phyloP scores from a whole-genome alignment of 2,329 filamentous ascomycete genomes.

The Delphinella strobiligena region DNA sequence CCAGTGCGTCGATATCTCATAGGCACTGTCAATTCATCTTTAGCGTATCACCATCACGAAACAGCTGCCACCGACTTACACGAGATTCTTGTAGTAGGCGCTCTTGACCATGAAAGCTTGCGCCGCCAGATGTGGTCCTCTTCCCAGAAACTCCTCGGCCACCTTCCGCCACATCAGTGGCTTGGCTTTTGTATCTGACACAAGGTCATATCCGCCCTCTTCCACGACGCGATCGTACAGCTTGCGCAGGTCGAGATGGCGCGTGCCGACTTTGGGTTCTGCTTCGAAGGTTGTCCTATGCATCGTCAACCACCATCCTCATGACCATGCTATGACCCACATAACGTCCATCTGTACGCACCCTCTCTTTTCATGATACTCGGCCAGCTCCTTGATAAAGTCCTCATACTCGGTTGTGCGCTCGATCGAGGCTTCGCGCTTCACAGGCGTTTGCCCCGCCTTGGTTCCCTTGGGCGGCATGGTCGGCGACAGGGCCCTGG shows the following conservation, averaged over 20 bases:
- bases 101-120: slow-evolving; percentile 78
- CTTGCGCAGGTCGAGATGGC: slow-evolving; percentile 63
- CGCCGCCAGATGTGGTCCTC: slow-evolving; percentile 64
- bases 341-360: no score
- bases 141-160: slow-evolving; percentile 63
- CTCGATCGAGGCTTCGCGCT: slow-evolving; percentile 35
- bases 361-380: slow-evolving; percentile 69
- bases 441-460: slow-evolving; percentile 20
- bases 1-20: slow-evolving; percentile 69
- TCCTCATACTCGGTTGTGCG: slow-evolving; percentile 56
- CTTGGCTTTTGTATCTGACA: slow-evolving; percentile 53
- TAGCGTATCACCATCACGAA: no score
- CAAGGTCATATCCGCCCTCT: slow-evolving; percentile 74
- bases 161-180: slow-evolving; percentile 79
- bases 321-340: no score
- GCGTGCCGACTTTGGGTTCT: slow-evolving; percentile 68
- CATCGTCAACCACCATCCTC: background rate
- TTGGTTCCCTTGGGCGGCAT: slow-evolving; percentile 14
- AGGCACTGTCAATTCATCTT: no score
- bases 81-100: slow-evolving; percentile 80
- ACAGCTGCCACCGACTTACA: slow-evolving; percentile 34
- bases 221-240: slow-evolving; percentile 67
- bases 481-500: background rate
- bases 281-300: slow-evolving; percentile 58
- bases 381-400: slow-evolving; percentile 61